These are phyloP conservation scores for Amanita rubescens DNA, from an alignment of 768 basidiomycete genomes.

Conservation along the genomic window DNA sequence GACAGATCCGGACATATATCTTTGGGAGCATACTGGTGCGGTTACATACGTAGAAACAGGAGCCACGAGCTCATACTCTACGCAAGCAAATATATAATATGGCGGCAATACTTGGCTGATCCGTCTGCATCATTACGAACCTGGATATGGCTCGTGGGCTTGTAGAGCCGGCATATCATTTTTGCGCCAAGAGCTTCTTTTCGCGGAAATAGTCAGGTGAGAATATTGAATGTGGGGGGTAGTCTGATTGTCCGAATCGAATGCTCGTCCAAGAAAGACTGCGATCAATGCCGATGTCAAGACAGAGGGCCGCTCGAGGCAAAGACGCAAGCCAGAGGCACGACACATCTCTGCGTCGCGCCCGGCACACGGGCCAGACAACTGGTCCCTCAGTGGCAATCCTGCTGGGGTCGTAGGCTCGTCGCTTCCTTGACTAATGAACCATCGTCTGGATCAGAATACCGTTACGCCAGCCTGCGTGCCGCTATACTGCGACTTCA, in stretches of 20 bases:
- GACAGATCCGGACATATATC: neutral
- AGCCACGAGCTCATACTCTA: neutral
- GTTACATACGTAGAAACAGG: neutral
- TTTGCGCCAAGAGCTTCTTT: neutral
- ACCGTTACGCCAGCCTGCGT: slow-evolving; percentile 84
- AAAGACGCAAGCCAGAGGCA: neutral
- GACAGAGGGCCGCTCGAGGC: neutral
- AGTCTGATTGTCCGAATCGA: neutral
- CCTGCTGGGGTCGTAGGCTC: neutral
- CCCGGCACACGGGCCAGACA: neutral
- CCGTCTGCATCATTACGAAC: neutral
- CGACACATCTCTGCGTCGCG: neutral
- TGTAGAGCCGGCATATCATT: neutral
- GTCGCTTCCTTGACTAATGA: too few relatives aligned
- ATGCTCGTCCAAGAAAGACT: slow-evolving; percentile 2
- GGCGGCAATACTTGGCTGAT: neutral
- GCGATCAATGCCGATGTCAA: neutral
- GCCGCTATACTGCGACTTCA: slow-evolving; percentile 83
- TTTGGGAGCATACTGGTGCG: neutral
- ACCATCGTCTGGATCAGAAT: slow-evolving; percentile 43
- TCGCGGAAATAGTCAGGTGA: neutral
- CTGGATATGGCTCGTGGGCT: neutral
- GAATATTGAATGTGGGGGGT: neutral
- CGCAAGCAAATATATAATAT: neutral
- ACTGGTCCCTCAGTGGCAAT: neutral